A percentile compares a stretch with the other conserved stretches of the same genome.
phyloP scores from a whole-genome alignment of 148 eudicot genomes.

The Silene latifolia region DNA sequence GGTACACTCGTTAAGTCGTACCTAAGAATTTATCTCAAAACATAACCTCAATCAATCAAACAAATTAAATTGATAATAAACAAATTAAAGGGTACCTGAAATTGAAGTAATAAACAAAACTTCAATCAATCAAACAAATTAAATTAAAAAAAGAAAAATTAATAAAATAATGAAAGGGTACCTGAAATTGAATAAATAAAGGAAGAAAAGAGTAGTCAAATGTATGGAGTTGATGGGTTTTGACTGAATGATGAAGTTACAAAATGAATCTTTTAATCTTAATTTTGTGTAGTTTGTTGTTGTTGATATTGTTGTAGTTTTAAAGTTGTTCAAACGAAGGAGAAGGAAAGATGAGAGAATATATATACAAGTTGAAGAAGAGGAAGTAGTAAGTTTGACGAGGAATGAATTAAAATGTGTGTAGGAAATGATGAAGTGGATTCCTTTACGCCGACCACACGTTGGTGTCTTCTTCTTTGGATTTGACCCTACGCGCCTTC shows the following conservation, averaged over 20 bases:
- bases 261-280: no score
- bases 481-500: slow-evolving; percentile 9
- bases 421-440: not conserved
- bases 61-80: no score
- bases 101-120: no score
- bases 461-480: not conserved
- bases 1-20: no score
- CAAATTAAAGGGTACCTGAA: no score
- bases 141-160: not conserved
- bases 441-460: slow-evolving; percentile 3
- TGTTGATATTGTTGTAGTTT: no score
- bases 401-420: not conserved
- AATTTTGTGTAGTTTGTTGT: no score
- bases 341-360: not conserved
- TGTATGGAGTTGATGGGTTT: slow-evolving; percentile 17
- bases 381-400: not conserved
- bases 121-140: not conserved
- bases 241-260: slow-evolving; percentile 2
- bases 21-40: no score
- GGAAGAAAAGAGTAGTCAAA: slow-evolving; percentile 7
- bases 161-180: not conserved
- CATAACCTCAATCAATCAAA: no score
- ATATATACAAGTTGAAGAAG: slow-evolving; percentile 14
- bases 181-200: slow-evolving; percentile 14
- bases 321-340: slow-evolving; percentile 18